phyloP scores from a whole-genome alignment of 345 rosid species.

The Leavenworthia alabamica region DNA sequence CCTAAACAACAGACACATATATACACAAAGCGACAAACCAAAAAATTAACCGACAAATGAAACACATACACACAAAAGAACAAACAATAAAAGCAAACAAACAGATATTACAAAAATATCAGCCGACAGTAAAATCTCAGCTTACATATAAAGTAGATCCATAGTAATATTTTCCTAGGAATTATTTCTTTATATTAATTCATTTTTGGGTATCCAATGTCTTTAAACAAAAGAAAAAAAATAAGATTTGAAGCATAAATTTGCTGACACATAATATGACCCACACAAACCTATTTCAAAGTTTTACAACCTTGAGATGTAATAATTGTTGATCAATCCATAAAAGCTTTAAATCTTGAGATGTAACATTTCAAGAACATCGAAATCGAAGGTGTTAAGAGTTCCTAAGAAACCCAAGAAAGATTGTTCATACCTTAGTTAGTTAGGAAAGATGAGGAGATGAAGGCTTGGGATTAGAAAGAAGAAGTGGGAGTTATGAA shows the following conservation, averaged over 20 bases:
- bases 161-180: neutral
- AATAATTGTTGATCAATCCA: slow-evolving; percentile 10
- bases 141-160: slow-evolving; percentile 3
- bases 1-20: no score
- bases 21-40: neutral
- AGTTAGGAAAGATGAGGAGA: neutral
- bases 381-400: neutral
- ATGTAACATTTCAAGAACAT: slow-evolving; percentile 11
- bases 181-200: neutral
- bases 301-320: neutral
- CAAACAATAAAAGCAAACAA: slow-evolving; percentile 13
- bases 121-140: slow-evolving; percentile 31
- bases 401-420: neutral
- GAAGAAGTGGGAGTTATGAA: slow-evolving; percentile 12
- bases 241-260: neutral
- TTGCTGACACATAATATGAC: slow-evolving; percentile 2
- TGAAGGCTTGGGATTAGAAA: slow-evolving; percentile 15
- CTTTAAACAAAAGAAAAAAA: neutral
- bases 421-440: slow-evolving; percentile 3
- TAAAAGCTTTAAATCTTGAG: neutral
- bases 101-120: slow-evolving; percentile 13
- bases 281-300: neutral
- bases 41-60: neutral
- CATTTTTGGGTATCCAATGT: slow-evolving; percentile 19
- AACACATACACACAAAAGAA: slow-evolving; percentile 11